A percentile compares a stretch with the other conserved stretches of the same genome.
Conservation (phyloP, 2,329 filamentous ascomycete species). For the Macrophomina tecta region DNA sequence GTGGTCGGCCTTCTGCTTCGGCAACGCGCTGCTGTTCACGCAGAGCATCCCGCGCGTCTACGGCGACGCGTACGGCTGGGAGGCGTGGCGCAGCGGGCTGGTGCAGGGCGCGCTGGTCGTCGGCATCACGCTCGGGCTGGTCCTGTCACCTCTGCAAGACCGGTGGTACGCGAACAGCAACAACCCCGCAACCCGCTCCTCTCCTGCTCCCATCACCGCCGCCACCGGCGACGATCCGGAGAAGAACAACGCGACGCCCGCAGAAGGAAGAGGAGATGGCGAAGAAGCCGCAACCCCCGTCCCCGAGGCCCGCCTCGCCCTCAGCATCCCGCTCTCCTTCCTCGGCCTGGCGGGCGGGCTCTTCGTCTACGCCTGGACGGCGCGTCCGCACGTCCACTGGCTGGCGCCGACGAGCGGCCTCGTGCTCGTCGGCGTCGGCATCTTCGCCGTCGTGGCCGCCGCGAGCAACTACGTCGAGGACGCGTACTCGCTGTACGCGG, state of each 20-base stretch:
- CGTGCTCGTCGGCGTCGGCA: slow-evolving; percentile 37
- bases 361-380: slow-evolving; percentile 40
- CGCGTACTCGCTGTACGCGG: slow-evolving; percentile 57
- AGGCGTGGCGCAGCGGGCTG: slow-evolving; percentile 49
- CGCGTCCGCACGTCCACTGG: slow-evolving; percentile 33
- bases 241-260: slow-evolving; percentile 22
- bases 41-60: slow-evolving; percentile 55
- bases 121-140: slow-evolving; percentile 52
- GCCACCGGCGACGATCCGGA: slow-evolving; percentile 41
- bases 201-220: slow-evolving; percentile 36
- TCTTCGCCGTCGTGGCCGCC: slow-evolving; percentile 51
- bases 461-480: slow-evolving; percentile 58
- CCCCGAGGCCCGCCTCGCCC: slow-evolving; percentile 52
- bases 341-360: slow-evolving; percentile 43
- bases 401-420: slow-evolving; percentile 39
- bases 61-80: slow-evolving; percentile 48
- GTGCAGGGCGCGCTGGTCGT: slow-evolving; percentile 54
- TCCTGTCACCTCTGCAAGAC: slow-evolving; percentile 44
- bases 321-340: slow-evolving; percentile 49
- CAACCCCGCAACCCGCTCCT: slow-evolving; percentile 44
- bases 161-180: slow-evolving; percentile 53
- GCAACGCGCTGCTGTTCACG: slow-evolving; percentile 56
- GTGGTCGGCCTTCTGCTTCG: slow-evolving; percentile 57
- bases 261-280: slow-evolving; percentile 45
- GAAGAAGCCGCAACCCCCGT: slow-evolving; percentile 48